These are phyloP conservation scores for Exophiala sp. DNA, from an alignment of 2,329 filamentous ascomycete genomes.

Conservation along the genomic window DNA sequence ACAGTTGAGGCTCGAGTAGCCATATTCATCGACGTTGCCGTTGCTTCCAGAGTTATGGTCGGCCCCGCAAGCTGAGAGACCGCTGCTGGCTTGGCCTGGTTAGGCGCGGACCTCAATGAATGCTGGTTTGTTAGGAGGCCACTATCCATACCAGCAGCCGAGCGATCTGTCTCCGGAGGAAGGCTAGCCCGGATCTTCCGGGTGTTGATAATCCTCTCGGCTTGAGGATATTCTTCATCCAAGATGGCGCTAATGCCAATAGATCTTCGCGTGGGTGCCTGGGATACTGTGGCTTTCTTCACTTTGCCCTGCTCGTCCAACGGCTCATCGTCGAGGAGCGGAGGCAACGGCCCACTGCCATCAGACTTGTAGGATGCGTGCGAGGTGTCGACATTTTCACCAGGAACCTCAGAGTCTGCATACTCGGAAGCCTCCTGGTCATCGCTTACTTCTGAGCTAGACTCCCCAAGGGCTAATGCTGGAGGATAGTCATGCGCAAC, in stretches of 20 bases:
- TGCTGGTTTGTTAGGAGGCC: not conserved
- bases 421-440: slow-evolving; percentile 7
- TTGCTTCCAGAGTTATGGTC: not conserved
- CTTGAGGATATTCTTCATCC: slow-evolving; percentile 8
- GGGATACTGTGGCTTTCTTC: not conserved
- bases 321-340: slow-evolving; percentile 4
- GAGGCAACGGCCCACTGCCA: not conserved
- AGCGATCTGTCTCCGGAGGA: not conserved
- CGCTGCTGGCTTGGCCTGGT: no score
- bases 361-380: not conserved
- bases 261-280: slow-evolving; percentile 2
- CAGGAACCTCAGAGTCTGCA: slow-evolving; percentile 1
- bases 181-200: not conserved
- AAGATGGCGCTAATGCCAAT: slow-evolving; percentile 7
- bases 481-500: not conserved
- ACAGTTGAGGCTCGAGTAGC: not conserved
- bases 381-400: not conserved
- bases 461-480: not conserved
- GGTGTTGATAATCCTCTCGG: slow-evolving; percentile 5
- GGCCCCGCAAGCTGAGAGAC: no score
- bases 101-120: not conserved
- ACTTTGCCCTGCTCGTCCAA: not conserved
- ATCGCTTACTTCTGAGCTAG: not conserved
- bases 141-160: not conserved
- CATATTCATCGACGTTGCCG: not conserved